phyloP scores from a whole-genome alignment of 2,329 filamentous ascomycete species.

The Plenodomus lindquistii region DNA sequence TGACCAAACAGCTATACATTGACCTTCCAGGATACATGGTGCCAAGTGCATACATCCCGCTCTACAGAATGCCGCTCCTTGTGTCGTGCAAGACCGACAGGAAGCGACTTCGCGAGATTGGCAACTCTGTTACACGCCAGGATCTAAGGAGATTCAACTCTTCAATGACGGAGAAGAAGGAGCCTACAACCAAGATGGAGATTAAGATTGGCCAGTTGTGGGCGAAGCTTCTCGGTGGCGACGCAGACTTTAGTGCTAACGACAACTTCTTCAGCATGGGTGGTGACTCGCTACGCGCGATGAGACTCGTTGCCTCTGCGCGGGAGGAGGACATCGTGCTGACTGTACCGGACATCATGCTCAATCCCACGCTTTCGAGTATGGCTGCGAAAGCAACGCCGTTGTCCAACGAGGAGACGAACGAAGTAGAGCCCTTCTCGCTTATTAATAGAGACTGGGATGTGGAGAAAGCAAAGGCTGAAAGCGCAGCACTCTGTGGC shows the following conservation, averaged over 20 bases:
- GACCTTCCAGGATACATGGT: conserved; percentile 43
- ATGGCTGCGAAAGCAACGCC: conserved; percentile 50
- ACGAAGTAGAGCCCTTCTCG: conserved; percentile 39
- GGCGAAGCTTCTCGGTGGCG: conserved; percentile 38
- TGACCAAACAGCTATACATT: conserved; percentile 33
- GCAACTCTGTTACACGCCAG: conserved; percentile 33
- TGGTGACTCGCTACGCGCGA: conserved; percentile 56
- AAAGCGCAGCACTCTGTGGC: conserved; percentile 44
- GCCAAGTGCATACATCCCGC: conserved; percentile 40
- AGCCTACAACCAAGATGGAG: conserved; percentile 37
- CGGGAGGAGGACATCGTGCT: conserved; percentile 54
- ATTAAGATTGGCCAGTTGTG: conserved; percentile 33
- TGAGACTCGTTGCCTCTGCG: conserved; percentile 61
- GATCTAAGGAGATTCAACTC: conserved; percentile 40
- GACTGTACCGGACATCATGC: conserved; percentile 62
- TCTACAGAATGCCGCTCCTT: conserved; percentile 42
- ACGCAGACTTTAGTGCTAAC: conserved; percentile 37
- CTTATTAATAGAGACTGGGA: conserved; percentile 30
- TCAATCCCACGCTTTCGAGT: conserved; percentile 47
- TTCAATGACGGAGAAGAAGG: conserved; percentile 49
- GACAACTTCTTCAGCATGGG: conserved; percentile 54
- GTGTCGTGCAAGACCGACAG: conserved; percentile 43
- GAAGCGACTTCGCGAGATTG: conserved; percentile 41
- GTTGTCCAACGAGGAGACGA: conserved; percentile 18
- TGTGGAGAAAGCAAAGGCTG: conserved; percentile 37